Base-by-base conservation (phyloP, 495 filamentous ascomycete species). In the Daldinia loculata region DNA sequence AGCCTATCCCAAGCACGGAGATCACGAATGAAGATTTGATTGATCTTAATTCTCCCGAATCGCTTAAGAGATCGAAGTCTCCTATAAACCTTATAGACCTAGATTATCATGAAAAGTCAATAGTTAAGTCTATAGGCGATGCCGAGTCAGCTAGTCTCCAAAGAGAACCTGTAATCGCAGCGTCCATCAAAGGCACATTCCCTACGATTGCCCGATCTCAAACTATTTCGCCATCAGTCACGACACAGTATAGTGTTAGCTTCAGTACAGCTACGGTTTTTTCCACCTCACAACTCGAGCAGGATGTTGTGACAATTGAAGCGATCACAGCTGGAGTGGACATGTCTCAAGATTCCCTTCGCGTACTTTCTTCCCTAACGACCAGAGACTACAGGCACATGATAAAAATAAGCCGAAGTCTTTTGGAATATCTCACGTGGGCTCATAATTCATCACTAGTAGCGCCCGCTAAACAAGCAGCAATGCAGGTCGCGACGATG, bases 281-380 rank as follows among this genome's bases (percentile, higher is more conserved):
- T 36, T 32, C 30, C 7, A 12, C 9, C 12, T 17, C n/a, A 7
- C 53, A 36, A 19, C 9, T 56, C 17, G 30, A 36, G n/a, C 29
- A 36, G 14, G 53, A 56, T 0, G 9, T 56, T 2, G 19, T 41
- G 8, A 9, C 48, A 1, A 56, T 70, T 4, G 67, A 70, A 22
- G 39, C 50, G 15, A 51, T 64, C 27, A 55, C 45, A 12, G 5
- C 32, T 32, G 61, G 56, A 26, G 39, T n/a, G 3, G 34, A 39
- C 3, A 12, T 70, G 15, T 66, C 69, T 15, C 52, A 58, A 30
- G 41, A 53, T 6, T 55, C 69, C 24, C 64, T 67, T 39, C 45
- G 38, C 7, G 30, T 72, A 6, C 64, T 72, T n/a, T 56, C 24
- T 2, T 19, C 4, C n/a, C n/a, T 72, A n/a, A 56, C 55, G 15